Evolutionary conservation across 2,329 filamentous ascomycete species (phyloP).

Genomic region (Truncatella angustata): DNA sequence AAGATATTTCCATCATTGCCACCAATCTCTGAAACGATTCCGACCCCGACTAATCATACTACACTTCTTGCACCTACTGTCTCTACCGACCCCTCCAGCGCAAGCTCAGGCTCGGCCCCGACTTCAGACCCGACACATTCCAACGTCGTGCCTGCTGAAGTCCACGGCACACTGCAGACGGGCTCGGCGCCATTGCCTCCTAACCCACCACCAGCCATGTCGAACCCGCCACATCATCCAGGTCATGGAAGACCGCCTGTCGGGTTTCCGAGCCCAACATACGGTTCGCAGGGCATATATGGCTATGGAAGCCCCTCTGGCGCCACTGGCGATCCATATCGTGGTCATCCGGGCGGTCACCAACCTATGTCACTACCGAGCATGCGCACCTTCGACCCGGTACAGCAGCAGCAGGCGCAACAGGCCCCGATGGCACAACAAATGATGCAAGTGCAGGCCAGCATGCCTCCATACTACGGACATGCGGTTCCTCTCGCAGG

Average conservation of each 20-base stretch:
- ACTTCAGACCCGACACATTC: constrained; percentile 12
- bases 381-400: constrained; percentile 41
- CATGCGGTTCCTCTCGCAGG: constrained; percentile 33
- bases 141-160: constrained; percentile 14
- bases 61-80: background rate
- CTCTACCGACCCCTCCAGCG: constrained; percentile 7
- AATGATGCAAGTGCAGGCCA: constrained; percentile 33
- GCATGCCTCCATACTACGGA: constrained; percentile 42
- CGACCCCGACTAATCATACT: background rate
- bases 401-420: constrained; percentile 27
- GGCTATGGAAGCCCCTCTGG: constrained; percentile 24
- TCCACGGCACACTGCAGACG: constrained; percentile 15
- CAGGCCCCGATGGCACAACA: constrained; percentile 32
- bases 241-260: constrained; percentile 24
- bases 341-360: constrained; percentile 27
- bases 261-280: constrained; percentile 24
- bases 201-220: constrained; percentile 21
- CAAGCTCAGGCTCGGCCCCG: constrained; percentile 16
- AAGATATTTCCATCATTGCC: background rate
- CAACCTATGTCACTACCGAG: constrained; percentile 38
- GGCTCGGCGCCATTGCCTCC: constrained; percentile 19
- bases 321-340: constrained; percentile 33
- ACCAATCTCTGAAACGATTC: background rate
- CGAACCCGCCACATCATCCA: constrained; percentile 25
- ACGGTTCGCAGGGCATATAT: constrained; percentile 27